Base-by-base conservation (phyloP, 2,329 filamentous ascomycete species). In the Claviceps maximensis region DNA sequence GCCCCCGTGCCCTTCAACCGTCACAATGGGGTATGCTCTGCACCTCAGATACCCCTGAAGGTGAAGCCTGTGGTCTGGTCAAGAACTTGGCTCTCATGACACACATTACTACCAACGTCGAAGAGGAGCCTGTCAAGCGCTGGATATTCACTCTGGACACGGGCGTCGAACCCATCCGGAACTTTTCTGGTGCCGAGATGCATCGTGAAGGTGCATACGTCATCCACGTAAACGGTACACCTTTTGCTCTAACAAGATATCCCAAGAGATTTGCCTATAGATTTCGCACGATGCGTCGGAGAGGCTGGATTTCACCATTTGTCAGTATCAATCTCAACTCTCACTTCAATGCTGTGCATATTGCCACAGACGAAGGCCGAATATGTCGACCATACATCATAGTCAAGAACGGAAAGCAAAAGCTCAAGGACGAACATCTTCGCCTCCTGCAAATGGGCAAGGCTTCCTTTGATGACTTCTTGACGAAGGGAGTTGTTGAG, bases 51-150 rank as follows among this genome's bases (percentile, higher is more conserved):
- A 98, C 93, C 0, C 93, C 93, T 7, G 93, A 98, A 83, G 93
- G 93, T 71, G 93, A 98, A 73, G 90, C 93, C 12, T 98, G 93
- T 71, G 93, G 93, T 76, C 72, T 98, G 54, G 90, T 98, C 60
- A 98, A 98, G 76, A 98, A 98, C 64, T 71, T 98, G 73, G 93
- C 93, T 9, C 75, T 98, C 54, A 98, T 98, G 93, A 98, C 94
- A 50, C 94, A 98, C 64, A 97, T 98, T 61, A 98, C 93, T 0
- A 98, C 93, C 1, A 89, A 95, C 58, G 89, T 95, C 53, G 89
- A 96, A 53, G 93, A 97, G 65, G 88, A 83, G 19, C 90, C 93
- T 1, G 87, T 98, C 17, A 85, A 84, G 61, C 84, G 88, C 62
- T 82, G 94, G 66, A 83, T 96, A 1, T 93, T 90, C 64, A 83